Conservation (phyloP, 176 grass and related monocot genomes). For the Otatea glauca region DNA sequence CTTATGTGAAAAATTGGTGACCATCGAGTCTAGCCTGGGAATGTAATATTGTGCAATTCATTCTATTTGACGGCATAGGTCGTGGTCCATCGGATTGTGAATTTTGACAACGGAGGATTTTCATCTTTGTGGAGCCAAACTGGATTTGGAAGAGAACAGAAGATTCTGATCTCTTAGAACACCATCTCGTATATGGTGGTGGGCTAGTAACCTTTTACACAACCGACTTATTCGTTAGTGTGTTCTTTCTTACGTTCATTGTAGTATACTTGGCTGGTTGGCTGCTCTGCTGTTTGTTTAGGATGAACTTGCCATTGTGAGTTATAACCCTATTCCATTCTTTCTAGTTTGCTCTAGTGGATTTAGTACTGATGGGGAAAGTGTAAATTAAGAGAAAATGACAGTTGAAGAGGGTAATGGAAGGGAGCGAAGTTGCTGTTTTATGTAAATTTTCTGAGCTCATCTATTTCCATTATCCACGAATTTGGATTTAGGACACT, state of each 20-base stretch:
- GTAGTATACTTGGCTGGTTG: neutral
- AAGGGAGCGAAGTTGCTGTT: conserved; percentile 18
- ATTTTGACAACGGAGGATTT: conserved; percentile 19
- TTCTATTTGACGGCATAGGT: neutral
- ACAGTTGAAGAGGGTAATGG: neutral
- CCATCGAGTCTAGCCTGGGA: neutral
- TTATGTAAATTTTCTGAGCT: conserved; percentile 13
- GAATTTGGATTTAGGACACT: neutral
- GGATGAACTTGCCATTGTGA: conserved; percentile 9
- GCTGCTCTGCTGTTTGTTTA: neutral
- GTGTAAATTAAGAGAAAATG: neutral
- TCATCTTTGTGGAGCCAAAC: conserved; percentile 8
- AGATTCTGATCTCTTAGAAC: neutral
- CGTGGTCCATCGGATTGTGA: neutral
- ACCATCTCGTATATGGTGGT: neutral
- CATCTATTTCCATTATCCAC: neutral
- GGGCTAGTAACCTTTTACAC: neutral
- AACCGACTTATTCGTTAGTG: neutral
- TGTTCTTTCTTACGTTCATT: neutral
- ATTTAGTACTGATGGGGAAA: neutral
- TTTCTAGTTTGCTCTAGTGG: conserved; percentile 19
- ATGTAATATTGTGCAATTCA: neutral
- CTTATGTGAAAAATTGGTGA: neutral
- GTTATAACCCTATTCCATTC: neutral
- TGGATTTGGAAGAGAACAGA: neutral